Evolutionary conservation across 441 rosid genomes (phyloP).

Genomic region (Adansonia grandidieri): DNA sequence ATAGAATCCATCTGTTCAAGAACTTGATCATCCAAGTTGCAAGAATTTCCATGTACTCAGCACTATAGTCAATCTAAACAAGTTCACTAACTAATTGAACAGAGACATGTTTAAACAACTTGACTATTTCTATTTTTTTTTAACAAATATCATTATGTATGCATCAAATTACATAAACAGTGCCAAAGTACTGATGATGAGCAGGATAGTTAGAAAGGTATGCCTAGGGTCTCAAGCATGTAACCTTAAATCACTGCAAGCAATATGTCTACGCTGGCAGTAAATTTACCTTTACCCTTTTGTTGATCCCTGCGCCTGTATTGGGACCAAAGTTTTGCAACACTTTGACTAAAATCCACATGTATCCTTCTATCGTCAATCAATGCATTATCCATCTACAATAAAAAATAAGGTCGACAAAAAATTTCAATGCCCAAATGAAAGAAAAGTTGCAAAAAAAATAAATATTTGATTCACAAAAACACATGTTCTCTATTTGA

Average conservation of each 20-base stretch:
- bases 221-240: constrained; percentile 14
- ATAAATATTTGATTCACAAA: not conserved
- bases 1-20: not conserved
- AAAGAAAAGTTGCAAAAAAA: constrained; percentile 11
- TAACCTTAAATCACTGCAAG: not conserved
- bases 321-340: constrained; percentile 85
- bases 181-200: not conserved
- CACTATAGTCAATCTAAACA: not conserved
- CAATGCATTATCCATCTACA: constrained; percentile 93
- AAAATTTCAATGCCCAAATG: constrained; percentile 9
- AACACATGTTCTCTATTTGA: not conserved
- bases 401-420: constrained; percentile 28
- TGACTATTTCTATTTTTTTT: not conserved
- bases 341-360: constrained; percentile 98
- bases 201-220: not conserved
- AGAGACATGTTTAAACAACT: not conserved
- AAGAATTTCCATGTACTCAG: constrained; percentile 6
- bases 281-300: constrained; percentile 54
- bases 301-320: constrained; percentile 65
- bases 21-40: constrained; percentile 1
- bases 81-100: constrained; percentile 3
- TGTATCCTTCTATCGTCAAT: constrained; percentile 96
- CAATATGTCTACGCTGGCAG: not conserved
- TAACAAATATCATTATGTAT: not conserved
- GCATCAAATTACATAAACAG: not conserved